Percentiles rank a stretch among this genome's conserved stretches.
Conservation (phyloP, 1,284 basidiomycete species). For the Abortiporus biennis region DNA sequence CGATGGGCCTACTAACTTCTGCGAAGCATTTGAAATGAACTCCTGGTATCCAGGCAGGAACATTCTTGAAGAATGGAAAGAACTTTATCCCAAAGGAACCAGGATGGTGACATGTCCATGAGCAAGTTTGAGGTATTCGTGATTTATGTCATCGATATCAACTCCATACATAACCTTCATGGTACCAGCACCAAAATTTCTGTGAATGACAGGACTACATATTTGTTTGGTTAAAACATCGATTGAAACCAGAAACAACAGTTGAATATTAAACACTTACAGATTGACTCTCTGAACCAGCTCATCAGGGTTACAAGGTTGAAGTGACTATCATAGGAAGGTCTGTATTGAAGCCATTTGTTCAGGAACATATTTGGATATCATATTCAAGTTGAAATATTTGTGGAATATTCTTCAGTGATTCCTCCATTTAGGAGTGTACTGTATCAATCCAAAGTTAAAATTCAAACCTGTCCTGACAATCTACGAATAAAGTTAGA, state of each 20-base stretch:
- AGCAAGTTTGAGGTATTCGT: slow-evolving; percentile 1
- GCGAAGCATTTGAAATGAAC: slow-evolving; percentile 5
- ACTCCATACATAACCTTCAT: slow-evolving; percentile 7
- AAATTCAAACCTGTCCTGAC: slow-evolving; percentile 21
- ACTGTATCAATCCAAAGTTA: slow-evolving; percentile 25
- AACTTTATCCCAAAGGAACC: slow-evolving; percentile 9
- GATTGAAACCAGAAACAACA: no score
- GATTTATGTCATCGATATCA: slow-evolving; percentile 4
- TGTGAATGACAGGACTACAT: neutral
- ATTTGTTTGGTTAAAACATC: no score
- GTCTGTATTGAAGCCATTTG: slow-evolving; percentile 15
- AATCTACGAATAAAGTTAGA: neutral
- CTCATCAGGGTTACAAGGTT: slow-evolving; percentile 13
- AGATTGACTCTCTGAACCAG: slow-evolving; percentile 14
- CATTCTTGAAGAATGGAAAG: slow-evolving; percentile 4
- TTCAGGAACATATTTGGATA: slow-evolving; percentile 11
- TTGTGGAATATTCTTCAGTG: slow-evolving; percentile 19
- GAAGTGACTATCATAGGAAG: slow-evolving; percentile 14
- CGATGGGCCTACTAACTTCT: slow-evolving; percentile 3
- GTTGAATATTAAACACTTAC: no score
- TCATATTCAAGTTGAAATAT: slow-evolving; percentile 10
- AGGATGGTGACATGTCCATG: slow-evolving; percentile 4
- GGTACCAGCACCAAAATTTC: slow-evolving; percentile 6
- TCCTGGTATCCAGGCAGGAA: slow-evolving; percentile 9
- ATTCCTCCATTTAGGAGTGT: slow-evolving; percentile 26